A percentile compares a stretch with the other conserved stretches of the same genome.
Conservation (phyloP, 352 stramenopile species). For the Peronosclerospora sorghi region DNA sequence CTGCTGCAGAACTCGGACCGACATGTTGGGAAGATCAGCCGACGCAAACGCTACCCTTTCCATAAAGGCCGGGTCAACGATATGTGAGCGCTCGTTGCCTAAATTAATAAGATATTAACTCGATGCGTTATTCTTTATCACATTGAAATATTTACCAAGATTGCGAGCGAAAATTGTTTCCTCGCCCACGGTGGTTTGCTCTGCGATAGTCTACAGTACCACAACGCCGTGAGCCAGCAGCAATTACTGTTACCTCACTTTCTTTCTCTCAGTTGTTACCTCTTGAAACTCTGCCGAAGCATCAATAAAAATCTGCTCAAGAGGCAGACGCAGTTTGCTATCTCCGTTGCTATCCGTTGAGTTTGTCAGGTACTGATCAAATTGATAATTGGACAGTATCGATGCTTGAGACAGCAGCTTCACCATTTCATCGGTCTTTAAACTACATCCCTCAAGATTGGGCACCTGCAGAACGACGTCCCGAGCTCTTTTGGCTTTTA, state of each 20-base stretch:
- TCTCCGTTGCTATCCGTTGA: conserved; percentile 47
- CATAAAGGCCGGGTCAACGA: conserved; percentile 75
- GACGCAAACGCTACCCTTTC: conserved; percentile 58
- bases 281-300: conserved; percentile 43
- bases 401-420: conserved; percentile 64
- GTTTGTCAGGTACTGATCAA: conserved; percentile 68
- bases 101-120: background rate
- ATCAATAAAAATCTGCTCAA: conserved; percentile 57
- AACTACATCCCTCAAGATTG: conserved; percentile 13
- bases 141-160: conserved; percentile 27
- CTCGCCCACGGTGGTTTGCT: conserved; percentile 57
- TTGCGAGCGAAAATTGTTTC: conserved; percentile 82
- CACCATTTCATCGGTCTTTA: conserved; percentile 36
- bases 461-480: conserved; percentile 49
- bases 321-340: conserved; percentile 49
- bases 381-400: conserved; percentile 83
- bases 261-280: conserved; percentile 12
- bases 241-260: too few species aligned
- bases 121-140: background rate
- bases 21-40: conserved; percentile 67
- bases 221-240: background rate
- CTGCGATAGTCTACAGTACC: conserved; percentile 37
- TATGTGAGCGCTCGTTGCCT: conserved; percentile 71
- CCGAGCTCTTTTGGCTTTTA: conserved; percentile 42
- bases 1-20: conserved; percentile 62